These are phyloP conservation scores for Kuraishia ogatae DNA, from an alignment of 805 yeast species.

Conservation along the genomic window DNA sequence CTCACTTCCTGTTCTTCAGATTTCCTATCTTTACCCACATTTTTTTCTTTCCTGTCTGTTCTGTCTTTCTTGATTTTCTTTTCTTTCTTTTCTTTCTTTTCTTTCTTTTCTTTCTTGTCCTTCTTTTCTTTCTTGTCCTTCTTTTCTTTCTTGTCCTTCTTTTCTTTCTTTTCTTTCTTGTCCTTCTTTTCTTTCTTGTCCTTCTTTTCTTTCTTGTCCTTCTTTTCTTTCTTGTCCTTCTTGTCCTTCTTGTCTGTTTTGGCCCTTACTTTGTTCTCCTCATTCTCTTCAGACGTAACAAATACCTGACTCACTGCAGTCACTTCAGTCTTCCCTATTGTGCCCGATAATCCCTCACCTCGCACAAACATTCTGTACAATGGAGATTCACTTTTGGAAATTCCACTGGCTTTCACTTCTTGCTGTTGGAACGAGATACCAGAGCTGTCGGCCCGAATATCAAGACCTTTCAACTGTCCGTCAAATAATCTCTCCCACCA, in stretches of 20 bases:
- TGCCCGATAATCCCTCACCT: conserved; percentile 81
- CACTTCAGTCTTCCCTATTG: conserved; percentile 36
- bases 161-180: conserved; percentile 14
- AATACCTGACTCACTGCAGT: conserved; percentile 8
- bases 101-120: conserved; percentile 13
- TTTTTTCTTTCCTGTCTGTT: conserved; percentile 2
- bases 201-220: conserved; percentile 14
- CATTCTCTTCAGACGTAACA: conserved; percentile 16
- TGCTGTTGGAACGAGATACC: conserved; percentile 46
- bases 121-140: conserved; percentile 14
- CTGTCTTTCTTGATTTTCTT: conserved; percentile 5
- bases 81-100: conserved; percentile 9
- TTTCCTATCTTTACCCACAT: too few species aligned
- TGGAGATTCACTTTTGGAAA: conserved; percentile 53
- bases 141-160: conserved; percentile 16
- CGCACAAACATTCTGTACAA: conserved; percentile 78
- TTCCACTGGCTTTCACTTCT: conserved; percentile 33
- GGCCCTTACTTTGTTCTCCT: conserved; percentile 11
- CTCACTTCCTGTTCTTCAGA: conserved; percentile 13
- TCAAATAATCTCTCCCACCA: conserved; percentile 98
- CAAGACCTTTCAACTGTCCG: conserved; percentile 77
- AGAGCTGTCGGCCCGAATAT: conserved; percentile 30
- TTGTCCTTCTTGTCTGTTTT: conserved; percentile 13
- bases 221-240: conserved; percentile 16
- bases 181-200: conserved; percentile 12